phyloP scores from a whole-genome alignment of 768 basidiomycete species.

The Pholiota molesta region DNA sequence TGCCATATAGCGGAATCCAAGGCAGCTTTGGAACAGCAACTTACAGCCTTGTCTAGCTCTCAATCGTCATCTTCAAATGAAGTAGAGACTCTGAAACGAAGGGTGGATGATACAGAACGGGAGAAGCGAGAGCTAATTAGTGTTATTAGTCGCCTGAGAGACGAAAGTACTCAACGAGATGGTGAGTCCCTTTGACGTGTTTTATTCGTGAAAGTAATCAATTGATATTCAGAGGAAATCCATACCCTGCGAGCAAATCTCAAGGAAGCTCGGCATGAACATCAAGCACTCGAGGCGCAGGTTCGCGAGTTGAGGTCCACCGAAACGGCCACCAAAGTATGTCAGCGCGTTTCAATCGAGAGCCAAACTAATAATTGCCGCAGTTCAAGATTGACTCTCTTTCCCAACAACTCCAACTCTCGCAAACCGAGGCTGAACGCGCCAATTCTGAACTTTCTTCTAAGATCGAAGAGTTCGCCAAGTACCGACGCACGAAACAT shows the following conservation, averaged over 20 bases:
- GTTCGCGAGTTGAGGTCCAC: constrained; percentile 72
- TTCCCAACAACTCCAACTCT: constrained; percentile 77
- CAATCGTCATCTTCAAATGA: constrained; percentile 67
- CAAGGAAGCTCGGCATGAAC: constrained; percentile 76
- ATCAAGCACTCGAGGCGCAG: constrained; percentile 67
- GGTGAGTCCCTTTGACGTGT: constrained; percentile 47
- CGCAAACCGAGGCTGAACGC: constrained; percentile 77
- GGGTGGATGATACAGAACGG: constrained; percentile 76
- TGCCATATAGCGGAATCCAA: constrained; percentile 33
- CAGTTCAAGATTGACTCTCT: constrained; percentile 89
- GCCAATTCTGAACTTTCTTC: constrained; percentile 65
- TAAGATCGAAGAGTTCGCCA: constrained; percentile 83
- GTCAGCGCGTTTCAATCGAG: background rate
- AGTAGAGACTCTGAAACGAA: constrained; percentile 56
- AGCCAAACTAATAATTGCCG: constrained; percentile 1
- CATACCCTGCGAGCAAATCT: constrained; percentile 67
- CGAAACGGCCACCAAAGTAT: constrained; percentile 77
- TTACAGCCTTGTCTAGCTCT: constrained; percentile 58
- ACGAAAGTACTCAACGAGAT: constrained; percentile 73
- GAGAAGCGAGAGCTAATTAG: constrained; percentile 90
- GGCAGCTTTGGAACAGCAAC: constrained; percentile 54
- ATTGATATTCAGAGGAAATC: constrained; percentile 60
- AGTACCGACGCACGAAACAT: constrained; percentile 80
- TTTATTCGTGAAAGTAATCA: constrained; percentile 10
- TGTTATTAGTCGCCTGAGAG: constrained; percentile 81